phyloP scores from a whole-genome alignment of 768 basidiomycete genomes.

The Mycena epipterygia region DNA sequence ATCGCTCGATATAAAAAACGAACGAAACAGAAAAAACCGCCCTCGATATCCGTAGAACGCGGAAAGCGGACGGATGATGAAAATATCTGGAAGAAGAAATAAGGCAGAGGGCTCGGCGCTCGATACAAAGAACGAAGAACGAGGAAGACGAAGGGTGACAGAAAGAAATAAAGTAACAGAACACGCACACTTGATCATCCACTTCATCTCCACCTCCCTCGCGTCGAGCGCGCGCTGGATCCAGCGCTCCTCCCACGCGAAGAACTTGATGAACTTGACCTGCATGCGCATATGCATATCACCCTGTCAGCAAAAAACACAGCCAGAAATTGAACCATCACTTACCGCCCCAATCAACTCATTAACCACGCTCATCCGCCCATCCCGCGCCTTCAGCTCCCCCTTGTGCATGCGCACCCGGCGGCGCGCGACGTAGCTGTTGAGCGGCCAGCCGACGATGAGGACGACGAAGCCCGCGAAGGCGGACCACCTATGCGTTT shows the following conservation, averaged over 20 bases:
- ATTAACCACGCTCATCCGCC: slow-evolving; percentile 82
- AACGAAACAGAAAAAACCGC: too few species aligned
- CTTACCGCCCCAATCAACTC: slow-evolving; percentile 80
- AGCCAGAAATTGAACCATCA: neutral
- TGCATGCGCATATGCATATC: neutral
- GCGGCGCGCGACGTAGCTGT: slow-evolving; percentile 73
- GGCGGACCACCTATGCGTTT: slow-evolving; percentile 71
- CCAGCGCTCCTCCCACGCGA: slow-evolving; percentile 87
- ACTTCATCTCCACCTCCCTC: slow-evolving; percentile 77
- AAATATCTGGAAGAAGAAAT: too few species aligned
- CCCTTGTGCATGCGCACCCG: slow-evolving; percentile 77
- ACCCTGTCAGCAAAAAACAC: too few species aligned
- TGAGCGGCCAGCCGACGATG: slow-evolving; percentile 77
- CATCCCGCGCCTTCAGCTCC: slow-evolving; percentile 74
- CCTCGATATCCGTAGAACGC: too few species aligned
- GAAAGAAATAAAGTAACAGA: neutral
- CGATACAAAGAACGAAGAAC: too few species aligned
- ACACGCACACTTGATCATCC: slow-evolving; percentile 77
- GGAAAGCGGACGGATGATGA: too few species aligned
- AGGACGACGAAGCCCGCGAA: slow-evolving; percentile 84
- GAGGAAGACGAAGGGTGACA: too few species aligned
- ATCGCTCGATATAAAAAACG: too few species aligned
- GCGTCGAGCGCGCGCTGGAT: slow-evolving; percentile 74
- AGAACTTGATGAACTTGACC: slow-evolving; percentile 86
- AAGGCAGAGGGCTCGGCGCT: too few species aligned